Percentiles rank a stretch among this genome's conserved stretches.
Evolutionary conservation across 805 yeast genomes (phyloP).

Genomic region (Dipodascopsis tothii): DNA sequence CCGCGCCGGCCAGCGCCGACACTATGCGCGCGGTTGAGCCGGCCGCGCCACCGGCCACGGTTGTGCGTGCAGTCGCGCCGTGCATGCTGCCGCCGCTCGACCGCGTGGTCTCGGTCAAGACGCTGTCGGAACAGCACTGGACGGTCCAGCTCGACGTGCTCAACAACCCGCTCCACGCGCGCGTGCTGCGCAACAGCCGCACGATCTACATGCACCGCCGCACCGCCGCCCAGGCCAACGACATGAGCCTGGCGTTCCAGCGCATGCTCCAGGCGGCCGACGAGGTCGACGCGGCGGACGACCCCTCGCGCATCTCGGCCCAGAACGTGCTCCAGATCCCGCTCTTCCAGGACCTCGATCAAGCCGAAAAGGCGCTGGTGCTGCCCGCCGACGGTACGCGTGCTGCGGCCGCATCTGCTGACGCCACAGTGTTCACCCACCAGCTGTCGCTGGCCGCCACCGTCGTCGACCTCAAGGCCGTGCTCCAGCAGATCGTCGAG

Average conservation of each 20-base stretch:
- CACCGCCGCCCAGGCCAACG: background rate
- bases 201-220: constrained; percentile 12
- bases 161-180: constrained; percentile 10
- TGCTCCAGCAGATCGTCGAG: constrained; percentile 14
- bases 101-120: constrained; percentile 3
- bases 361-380: constrained; percentile 9
- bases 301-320: background rate
- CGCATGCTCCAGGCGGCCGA: background rate
- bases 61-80: constrained; percentile 5
- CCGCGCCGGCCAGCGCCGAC: constrained; percentile 3
- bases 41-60: background rate
- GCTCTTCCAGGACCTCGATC: constrained; percentile 11
- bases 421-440: constrained; percentile 3
- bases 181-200: constrained; percentile 9
- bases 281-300: background rate
- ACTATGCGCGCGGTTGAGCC: background rate
- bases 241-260: background rate
- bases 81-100: constrained; percentile 17
- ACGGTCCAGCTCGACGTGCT: constrained; percentile 16
- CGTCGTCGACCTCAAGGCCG: constrained; percentile 13
- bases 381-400: constrained; percentile 14
- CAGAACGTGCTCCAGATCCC: constrained; percentile 11
- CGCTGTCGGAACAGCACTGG: constrained; percentile 13
- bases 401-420: too few relatives aligned
- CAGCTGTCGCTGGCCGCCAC: constrained; percentile 9